Evolutionary conservation across 108 stramenopile genomes (phyloP), one percentile per base, ranked within the genome.

Genomic region (Pseudonitzschia delicatissima): DNA sequence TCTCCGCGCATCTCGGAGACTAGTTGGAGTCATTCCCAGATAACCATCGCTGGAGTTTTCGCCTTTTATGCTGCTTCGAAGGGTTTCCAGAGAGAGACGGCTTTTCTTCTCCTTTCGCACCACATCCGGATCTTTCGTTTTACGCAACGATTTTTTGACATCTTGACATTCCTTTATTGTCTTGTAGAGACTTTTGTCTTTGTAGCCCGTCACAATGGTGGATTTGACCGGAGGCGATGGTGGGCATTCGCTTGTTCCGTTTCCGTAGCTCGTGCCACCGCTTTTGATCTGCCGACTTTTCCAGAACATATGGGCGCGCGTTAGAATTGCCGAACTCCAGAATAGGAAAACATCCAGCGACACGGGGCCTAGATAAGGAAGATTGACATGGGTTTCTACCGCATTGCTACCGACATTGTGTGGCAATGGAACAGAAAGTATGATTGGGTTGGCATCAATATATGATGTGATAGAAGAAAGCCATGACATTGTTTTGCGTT

Each of bases 1-100:
- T 40, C 20, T 40, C 25, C 60, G 60, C 6, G 60, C 60, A 29
- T 61, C 39, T 61, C 40, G 60, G 34, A 61, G 60, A 42, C 39
- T 61, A 20, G 3, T 26, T 36, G 36, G 26, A 6, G 60, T 39
- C 60, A 61, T 61, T 27, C 60, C 60, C 11, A 61, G 37, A 37
- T 61, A 61, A 26, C 60, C 60, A 20, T 27, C 39, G 13, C 25
- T 61, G 2, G 25, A 20, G 27, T 37, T 36, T 12, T 40, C 20
- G 37, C 36, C 36, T 18, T 40, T 42, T 20, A 61, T 61, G 15
- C 18, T 12, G 13, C 11, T 18, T 3, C 13, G 0, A 12, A 55
- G n/a, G 0, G 20, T 61, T n/a, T 61, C 20, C 39, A 40, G 26
- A 8, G 28, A 4, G 20, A 61, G 20, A 20, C 26, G 60, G 20